Evolutionary conservation across 371 early-diverging fungal genomes (phyloP).

Genomic region (Apophysomyces elegans): DNA sequence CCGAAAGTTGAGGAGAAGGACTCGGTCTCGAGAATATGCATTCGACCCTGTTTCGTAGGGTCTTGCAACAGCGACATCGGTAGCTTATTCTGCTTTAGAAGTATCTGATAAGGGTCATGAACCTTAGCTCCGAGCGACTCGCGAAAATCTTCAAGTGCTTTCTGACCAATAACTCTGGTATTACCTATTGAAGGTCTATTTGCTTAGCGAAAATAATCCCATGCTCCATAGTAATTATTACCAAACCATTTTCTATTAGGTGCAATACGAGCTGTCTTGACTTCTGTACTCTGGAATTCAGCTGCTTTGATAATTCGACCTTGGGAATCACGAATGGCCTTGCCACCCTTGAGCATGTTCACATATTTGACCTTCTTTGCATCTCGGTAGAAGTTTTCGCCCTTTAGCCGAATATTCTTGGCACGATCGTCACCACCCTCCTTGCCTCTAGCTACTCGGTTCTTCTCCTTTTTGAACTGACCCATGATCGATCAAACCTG

Average conservation of each 20-base stretch:
- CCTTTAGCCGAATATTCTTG: constrained; percentile 80
- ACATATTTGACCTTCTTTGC: constrained; percentile 88
- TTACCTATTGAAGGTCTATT: constrained; percentile 59
- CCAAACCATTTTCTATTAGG: constrained; percentile 99
- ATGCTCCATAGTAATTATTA: constrained; percentile 31
- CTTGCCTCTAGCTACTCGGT: constrained; percentile 55
- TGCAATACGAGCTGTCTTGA: constrained; percentile 84
- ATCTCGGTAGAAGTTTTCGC: constrained; percentile 97
- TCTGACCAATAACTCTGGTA: constrained; percentile 94
- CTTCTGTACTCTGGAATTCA: constrained; percentile 85
- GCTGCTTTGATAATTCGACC: constrained; percentile 97
- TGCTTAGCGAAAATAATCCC: neutral
- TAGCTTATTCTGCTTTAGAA: constrained; percentile 95
- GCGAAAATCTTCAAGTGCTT: constrained; percentile 88
- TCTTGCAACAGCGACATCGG: constrained; percentile 95
- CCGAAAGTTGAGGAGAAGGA: constrained; percentile 93
- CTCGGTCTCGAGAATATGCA: constrained; percentile 94
- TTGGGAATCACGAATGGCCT: constrained; percentile 82
- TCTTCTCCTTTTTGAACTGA: constrained; percentile 71
- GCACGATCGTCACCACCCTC: constrained; percentile 58
- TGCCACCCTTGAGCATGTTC: constrained; percentile 94
- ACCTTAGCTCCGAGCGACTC: constrained; percentile 88
- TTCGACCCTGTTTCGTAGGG: constrained; percentile 77
- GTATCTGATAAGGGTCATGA: constrained; percentile 96
- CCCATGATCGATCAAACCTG: constrained; percentile 53